Evolutionary conservation across 345 rosid species (phyloP), one percentile per base, ranked within the genome.

Genomic region (Citrus mangshanensis): DNA sequence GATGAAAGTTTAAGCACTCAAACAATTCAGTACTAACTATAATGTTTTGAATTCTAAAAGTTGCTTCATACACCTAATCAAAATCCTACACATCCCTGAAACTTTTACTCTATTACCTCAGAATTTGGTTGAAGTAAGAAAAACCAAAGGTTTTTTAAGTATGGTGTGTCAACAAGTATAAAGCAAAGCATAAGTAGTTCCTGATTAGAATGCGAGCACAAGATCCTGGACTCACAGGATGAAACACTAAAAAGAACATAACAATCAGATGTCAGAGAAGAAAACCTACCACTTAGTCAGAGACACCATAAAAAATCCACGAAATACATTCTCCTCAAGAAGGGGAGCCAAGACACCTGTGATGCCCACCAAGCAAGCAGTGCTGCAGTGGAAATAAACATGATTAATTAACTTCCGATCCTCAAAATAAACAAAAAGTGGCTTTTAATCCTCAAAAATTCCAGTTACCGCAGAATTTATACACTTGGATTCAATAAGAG

Each of bases 291-390:
- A 96, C 85, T 92, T 96, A 78, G 99, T 96, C 67, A 96, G 83
- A 66, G 97, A 89, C 66, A 89, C 93, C 99, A 96, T 89, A 68
- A 96, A 88, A 87, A 96, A 96, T 55, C 98, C 99, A 75, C 99
- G 97, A 84, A 96, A 95, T 21, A 96, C 86, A 5, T 93, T 92
- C 86, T 96, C 99, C 84, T 96, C 99, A 46, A 96, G 93, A 77
- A 96, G 65, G 64, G 99, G 99, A 78, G 99, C 99, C 79, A 93
- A 88, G 85, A 93, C 71, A 65, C 98, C 98, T 14, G 97, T 94
- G 79, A 93, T 82, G 51, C 91, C 97, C 74, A 96, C 80, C 89
- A 96, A 87, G 87, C 95, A 92, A 76, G 93, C 94, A 70, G 98
- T 93, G 88, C 98, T 96, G 79, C 80, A 82, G 49, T 7, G 72